Evolutionary conservation across 768 basidiomycete genomes (phyloP).

Genomic region (Tricholoma hemisulphureum): DNA sequence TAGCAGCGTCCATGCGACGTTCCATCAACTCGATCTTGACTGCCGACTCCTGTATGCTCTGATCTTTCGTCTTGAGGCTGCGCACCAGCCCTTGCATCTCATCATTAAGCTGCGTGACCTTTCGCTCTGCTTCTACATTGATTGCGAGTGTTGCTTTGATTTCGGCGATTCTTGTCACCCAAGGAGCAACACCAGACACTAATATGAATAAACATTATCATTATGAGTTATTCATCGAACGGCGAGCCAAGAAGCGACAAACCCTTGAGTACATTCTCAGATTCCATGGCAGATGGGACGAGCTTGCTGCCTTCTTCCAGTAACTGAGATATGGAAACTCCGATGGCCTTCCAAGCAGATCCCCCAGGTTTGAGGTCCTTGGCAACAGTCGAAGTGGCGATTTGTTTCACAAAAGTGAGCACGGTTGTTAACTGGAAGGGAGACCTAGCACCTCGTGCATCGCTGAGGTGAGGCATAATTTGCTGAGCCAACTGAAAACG

Average conservation of each 20-base stretch:
- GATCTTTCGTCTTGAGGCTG: conserved; percentile 84
- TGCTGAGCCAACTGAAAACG: conserved; percentile 78
- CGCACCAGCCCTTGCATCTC: conserved; percentile 87
- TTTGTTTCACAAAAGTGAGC: conserved; percentile 69
- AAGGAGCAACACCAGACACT: conserved; percentile 81
- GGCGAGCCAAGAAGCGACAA: conserved; percentile 21
- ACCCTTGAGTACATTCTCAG: conserved; percentile 81
- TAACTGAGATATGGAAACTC: conserved; percentile 65
- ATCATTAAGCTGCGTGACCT: conserved; percentile 80
- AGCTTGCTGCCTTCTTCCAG: conserved; percentile 69
- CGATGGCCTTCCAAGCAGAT: conserved; percentile 77
- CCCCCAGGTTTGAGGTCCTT: conserved; percentile 64
- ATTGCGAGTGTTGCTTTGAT: conserved; percentile 80
- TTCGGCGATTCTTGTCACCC: conserved; percentile 78
- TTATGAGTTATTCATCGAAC: conserved; percentile 3
- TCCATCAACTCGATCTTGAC: conserved; percentile 98
- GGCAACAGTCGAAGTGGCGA: conserved; percentile 66
- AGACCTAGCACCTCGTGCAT: conserved; percentile 74
- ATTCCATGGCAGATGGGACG: conserved; percentile 68
- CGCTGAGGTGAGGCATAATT: conserved; percentile 81
- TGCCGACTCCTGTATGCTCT: conserved; percentile 79
- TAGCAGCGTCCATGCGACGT: conserved; percentile 84
- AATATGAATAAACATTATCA: conserved; percentile 4
- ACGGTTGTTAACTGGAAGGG: conserved; percentile 75
- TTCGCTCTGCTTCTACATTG: conserved; percentile 91